A percentile compares a stretch with the other conserved stretches of the same genome.
phyloP scores from a whole-genome alignment of 2,329 filamentous ascomycete genomes.

The Paracoccidioides lutzii region DNA sequence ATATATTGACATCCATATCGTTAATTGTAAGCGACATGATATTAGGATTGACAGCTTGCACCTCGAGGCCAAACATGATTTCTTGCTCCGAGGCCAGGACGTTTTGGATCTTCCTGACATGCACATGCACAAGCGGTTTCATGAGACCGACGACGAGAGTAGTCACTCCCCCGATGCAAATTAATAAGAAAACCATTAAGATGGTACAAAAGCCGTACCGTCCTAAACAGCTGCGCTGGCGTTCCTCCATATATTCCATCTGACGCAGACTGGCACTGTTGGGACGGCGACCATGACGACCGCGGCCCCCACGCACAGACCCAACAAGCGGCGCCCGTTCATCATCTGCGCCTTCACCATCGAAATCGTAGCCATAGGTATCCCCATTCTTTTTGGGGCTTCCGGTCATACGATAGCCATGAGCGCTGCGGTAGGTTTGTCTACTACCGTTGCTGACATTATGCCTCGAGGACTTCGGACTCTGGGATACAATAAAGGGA shows the following conservation, averaged over 20 bases:
- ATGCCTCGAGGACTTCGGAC: constrained; percentile 48
- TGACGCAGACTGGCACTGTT: constrained; percentile 49
- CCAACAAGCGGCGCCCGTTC: constrained; percentile 73
- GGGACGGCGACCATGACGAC: constrained; percentile 42
- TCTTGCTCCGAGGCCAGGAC: constrained; percentile 90
- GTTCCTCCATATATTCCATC: constrained; percentile 59
- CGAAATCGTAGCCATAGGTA: constrained; percentile 61
- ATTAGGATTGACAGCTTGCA: constrained; percentile 84
- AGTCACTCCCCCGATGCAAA: constrained; percentile 73
- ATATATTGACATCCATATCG: constrained; percentile 80
- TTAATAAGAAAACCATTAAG: constrained; percentile 64
- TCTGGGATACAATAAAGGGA: constrained; percentile 51
- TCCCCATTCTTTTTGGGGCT: constrained; percentile 47
- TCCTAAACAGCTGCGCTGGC: constrained; percentile 51
- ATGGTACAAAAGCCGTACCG: constrained; percentile 79
- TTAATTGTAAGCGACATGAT: constrained; percentile 76
- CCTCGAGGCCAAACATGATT: constrained; percentile 82
- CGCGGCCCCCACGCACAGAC: constrained; percentile 48
- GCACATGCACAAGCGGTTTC: constrained; percentile 67
- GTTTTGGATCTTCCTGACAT: constrained; percentile 69
- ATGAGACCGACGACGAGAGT: constrained; percentile 87
- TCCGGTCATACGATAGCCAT: constrained; percentile 34
- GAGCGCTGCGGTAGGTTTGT: constrained; percentile 51
- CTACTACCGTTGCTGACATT: constrained; percentile 42
- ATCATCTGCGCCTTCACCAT: constrained; percentile 72